A percentile compares a stretch with the other conserved stretches of the same genome.
These are phyloP conservation scores for Wickerhamomyces chambardii DNA, from an alignment of 805 yeast genomes.

Conservation along the genomic window DNA sequence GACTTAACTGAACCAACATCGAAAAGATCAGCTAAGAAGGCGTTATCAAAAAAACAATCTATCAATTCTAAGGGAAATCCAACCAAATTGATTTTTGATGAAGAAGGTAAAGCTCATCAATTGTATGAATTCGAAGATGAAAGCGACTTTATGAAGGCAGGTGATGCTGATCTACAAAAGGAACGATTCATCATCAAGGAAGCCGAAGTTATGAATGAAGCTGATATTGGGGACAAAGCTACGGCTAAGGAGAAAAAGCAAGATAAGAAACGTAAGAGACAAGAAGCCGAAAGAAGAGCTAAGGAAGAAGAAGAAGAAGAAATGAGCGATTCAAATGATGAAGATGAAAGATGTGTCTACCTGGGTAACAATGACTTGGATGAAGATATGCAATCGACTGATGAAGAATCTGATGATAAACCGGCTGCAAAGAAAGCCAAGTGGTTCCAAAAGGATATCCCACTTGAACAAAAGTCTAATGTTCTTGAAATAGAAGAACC, in stretches of 20 bases:
- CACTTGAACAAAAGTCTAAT: conserved; percentile 23
- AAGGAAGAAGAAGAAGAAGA: conserved; percentile 16
- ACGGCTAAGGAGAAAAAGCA: conserved; percentile 68
- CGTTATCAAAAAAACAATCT: conserved; percentile 77
- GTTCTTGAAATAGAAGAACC: conserved; percentile 80
- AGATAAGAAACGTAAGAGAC: conserved; percentile 84
- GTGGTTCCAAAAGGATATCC: conserved; percentile 26
- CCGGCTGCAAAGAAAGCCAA: conserved; percentile 23
- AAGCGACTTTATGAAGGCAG: conserved; percentile 68
- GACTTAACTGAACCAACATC: conserved; percentile 60
- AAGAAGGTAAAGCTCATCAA: conserved; percentile 89
- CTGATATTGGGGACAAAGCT: conserved; percentile 72
- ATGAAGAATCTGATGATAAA: conserved; percentile 15
- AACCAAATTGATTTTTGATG: conserved; percentile 80
- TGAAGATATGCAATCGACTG: conserved; percentile 14
- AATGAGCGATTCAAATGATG: conserved; percentile 17
- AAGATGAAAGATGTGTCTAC: conserved; percentile 22
- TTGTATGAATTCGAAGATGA: conserved; percentile 87
- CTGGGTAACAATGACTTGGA: conserved; percentile 21
- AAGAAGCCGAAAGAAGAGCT: conserved; percentile 60
- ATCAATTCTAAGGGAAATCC: conserved; percentile 55
- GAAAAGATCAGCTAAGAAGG: conserved; percentile 77
- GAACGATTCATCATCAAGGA: conserved; percentile 59
- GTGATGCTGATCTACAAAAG: conserved; percentile 64
- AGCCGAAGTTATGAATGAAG: conserved; percentile 53